phyloP scores from a whole-genome alignment of 768 basidiomycete genomes.

The Mycena indigotica region DNA sequence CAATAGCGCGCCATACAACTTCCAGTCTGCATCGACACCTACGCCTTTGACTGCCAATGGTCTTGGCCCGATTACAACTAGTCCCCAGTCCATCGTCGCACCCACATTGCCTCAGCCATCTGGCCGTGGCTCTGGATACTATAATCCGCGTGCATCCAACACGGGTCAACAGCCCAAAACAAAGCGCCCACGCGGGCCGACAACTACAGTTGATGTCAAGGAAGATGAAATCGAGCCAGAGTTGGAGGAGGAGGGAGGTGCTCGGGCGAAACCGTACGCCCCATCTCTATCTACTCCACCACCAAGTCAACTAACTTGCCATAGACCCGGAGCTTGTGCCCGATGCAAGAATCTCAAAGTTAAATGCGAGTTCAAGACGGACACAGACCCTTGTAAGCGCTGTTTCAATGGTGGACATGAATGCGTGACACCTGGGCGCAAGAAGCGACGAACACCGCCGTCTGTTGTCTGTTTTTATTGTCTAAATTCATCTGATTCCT shows the following conservation, averaged over 20 bases:
- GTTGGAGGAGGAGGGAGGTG: conserved; percentile 37
- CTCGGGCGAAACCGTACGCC: conserved; percentile 49
- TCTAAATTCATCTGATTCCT: conserved; percentile 11
- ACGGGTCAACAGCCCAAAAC: conserved; percentile 25
- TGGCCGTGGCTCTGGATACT: conserved; percentile 7
- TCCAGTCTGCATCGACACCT: conserved; percentile 4
- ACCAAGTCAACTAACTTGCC: conserved; percentile 14
- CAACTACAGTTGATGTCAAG: conserved; percentile 32
- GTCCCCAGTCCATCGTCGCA: conserved; percentile 4
- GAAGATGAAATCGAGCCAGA: conserved; percentile 43
- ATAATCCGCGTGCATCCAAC: conserved; percentile 27
- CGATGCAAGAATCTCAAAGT: conserved; percentile 73
- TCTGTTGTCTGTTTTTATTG: conserved; percentile 37
- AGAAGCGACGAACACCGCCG: conserved; percentile 79
- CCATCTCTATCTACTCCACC: conserved; percentile 2
- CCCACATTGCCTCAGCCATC: conserved; percentile 26
- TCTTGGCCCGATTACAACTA: conserved; percentile 16
- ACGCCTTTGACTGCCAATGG: conserved; percentile 15
- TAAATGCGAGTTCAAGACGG: conserved; percentile 73
- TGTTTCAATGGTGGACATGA: conserved; percentile 72
- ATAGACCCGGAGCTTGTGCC: conserved; percentile 62
- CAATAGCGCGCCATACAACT: conserved; percentile 17
- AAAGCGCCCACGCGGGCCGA: conserved; percentile 40
- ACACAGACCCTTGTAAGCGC: conserved; percentile 74
- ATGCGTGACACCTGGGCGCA: conserved; percentile 81